These are phyloP conservation scores for Torulaspora pretoriensis DNA, from an alignment of 1,139 yeast species.

Conservation along the genomic window DNA sequence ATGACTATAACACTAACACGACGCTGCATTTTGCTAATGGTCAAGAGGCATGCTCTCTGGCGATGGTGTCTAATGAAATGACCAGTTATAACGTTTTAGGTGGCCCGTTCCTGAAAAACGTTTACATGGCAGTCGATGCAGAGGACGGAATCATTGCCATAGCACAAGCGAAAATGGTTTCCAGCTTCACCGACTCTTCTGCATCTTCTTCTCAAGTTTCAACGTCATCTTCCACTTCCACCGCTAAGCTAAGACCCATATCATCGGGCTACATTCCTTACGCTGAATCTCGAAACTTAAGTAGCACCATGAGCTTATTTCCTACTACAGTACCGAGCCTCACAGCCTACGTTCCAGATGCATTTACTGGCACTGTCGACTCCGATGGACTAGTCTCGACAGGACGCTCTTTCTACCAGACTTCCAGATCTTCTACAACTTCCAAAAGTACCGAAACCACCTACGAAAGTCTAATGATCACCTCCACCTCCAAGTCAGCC, in stretches of 20 bases:
- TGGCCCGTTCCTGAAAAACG: conserved; percentile 50
- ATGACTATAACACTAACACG: conserved; percentile 26
- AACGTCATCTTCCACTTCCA: conserved; percentile 14
- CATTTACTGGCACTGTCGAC: conserved; percentile 29
- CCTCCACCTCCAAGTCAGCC: conserved; percentile 6
- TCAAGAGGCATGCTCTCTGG: conserved; percentile 55
- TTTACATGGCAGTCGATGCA: conserved; percentile 65
- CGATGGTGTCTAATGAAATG: conserved; percentile 48
- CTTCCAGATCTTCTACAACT: conserved; percentile 24
- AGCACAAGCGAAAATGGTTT: conserved; percentile 40
- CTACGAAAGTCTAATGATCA: conserved; percentile 7
- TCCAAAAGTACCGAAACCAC: conserved; percentile 4
- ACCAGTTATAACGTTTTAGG: conserved; percentile 61
- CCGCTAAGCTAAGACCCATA: conserved; percentile 30
- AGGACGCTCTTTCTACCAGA: conserved; percentile 31
- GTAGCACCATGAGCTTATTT: conserved; percentile 36
- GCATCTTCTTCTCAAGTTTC: conserved; percentile 4
- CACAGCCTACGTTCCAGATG: conserved; percentile 25
- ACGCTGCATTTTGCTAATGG: conserved; percentile 50
- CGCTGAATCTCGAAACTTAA: conserved; percentile 40
- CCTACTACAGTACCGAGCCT: conserved; percentile 18
- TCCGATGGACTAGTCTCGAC: conserved; percentile 32
- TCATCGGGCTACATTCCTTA: conserved; percentile 47
- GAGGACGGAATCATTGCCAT: conserved; percentile 57
- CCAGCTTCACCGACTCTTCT: conserved; percentile 15